Evolutionary conservation across 768 basidiomycete genomes (phyloP).

Genomic region (Russula compacta): DNA sequence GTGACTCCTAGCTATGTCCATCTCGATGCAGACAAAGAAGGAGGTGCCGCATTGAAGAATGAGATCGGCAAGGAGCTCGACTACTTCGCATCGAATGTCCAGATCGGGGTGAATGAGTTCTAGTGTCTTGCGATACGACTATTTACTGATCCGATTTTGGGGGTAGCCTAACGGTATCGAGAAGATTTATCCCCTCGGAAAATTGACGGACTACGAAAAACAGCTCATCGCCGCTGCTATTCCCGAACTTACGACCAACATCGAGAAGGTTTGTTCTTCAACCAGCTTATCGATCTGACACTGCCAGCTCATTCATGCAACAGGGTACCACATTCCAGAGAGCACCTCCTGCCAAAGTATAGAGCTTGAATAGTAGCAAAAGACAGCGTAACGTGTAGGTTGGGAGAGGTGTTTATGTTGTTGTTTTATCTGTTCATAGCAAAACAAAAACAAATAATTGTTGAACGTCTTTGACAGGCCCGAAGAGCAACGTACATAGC

Average conservation of each 20-base stretch:
- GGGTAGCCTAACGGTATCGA: slow-evolving; percentile 68
- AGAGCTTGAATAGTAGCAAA: neutral
- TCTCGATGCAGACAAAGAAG: slow-evolving; percentile 59
- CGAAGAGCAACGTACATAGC: too few species aligned
- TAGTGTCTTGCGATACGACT: neutral
- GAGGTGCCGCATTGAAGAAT: slow-evolving; percentile 63
- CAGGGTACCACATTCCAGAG: slow-evolving; percentile 15
- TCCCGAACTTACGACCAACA: slow-evolving; percentile 68
- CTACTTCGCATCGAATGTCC: slow-evolving; percentile 84
- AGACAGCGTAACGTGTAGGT: neutral
- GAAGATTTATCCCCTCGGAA: slow-evolving; percentile 76
- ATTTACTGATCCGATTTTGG: neutral
- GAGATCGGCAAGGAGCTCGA: slow-evolving; percentile 70
- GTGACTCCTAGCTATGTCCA: slow-evolving; percentile 79
- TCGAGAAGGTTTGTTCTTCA: slow-evolving; percentile 46
- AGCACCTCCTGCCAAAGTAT: slow-evolving; percentile 12
- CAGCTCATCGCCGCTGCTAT: slow-evolving; percentile 71
- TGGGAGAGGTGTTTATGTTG: neutral
- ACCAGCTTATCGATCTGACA: neutral
- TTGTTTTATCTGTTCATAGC: neutral
- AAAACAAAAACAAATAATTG: neutral
- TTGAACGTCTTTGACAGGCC: neutral
- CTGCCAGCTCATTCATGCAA: neutral
- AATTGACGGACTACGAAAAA: slow-evolving; percentile 61
- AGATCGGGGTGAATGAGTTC: slow-evolving; percentile 65